phyloP scores from a whole-genome alignment of 2,329 filamentous ascomycete species.

The Ophiostoma tasmaniense region DNA sequence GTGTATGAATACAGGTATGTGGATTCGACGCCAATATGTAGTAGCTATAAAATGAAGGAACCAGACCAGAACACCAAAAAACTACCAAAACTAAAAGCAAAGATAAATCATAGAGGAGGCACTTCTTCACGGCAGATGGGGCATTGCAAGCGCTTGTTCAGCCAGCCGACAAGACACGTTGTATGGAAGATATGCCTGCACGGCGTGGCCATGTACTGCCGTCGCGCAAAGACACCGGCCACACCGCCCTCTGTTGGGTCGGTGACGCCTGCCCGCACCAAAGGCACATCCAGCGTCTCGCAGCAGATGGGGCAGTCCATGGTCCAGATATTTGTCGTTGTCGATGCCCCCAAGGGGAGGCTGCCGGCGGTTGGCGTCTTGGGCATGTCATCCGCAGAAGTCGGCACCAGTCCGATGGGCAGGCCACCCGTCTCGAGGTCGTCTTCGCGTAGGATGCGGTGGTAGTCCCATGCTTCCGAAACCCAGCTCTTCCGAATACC shows the following conservation, averaged over 20 bases:
- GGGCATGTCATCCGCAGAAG: background rate
- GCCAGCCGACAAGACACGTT: constrained; percentile 87
- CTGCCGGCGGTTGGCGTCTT: background rate
- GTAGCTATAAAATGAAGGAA: background rate
- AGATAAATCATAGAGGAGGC: constrained; percentile 56
- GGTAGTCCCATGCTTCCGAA: constrained; percentile 85
- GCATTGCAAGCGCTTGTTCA: constrained; percentile 86
- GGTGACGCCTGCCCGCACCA: constrained; percentile 54
- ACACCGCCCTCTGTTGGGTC: constrained; percentile 43
- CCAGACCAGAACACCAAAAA: background rate
- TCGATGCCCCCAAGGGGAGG: constrained; percentile 22
- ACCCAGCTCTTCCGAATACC: constrained; percentile 63
- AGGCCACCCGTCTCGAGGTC: constrained; percentile 69
- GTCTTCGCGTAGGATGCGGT: constrained; percentile 78
- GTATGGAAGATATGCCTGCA: constrained; percentile 95
- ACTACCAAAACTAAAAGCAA: background rate
- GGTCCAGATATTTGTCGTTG: constrained; percentile 33
- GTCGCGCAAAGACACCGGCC: constrained; percentile 64
- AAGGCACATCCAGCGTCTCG: constrained; percentile 81
- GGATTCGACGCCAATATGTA: background rate
- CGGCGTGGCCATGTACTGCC: constrained; percentile 93
- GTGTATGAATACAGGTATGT: background rate
- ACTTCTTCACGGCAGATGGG: constrained; percentile 88
- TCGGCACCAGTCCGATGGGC: constrained; percentile 58
- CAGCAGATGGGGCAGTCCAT: constrained; percentile 96